phyloP scores from a whole-genome alignment of 208 protist species.

The Crithidia thermophila region DNA sequence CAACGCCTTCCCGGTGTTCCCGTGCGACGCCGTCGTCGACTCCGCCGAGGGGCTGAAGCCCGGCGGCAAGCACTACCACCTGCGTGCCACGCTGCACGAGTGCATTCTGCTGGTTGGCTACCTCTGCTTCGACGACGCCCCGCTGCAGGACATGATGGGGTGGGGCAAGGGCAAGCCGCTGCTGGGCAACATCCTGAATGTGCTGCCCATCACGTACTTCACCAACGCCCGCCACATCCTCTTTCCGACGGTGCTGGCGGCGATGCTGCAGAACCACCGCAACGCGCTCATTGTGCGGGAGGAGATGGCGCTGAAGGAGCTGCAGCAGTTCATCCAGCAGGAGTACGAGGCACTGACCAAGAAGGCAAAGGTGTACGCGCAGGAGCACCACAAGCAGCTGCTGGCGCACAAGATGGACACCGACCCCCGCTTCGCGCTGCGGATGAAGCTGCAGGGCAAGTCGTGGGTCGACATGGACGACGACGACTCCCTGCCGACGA shows the following conservation, averaged over 20 bases:
- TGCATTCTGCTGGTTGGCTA: conserved; percentile 82
- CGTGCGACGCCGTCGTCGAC: conserved; percentile 7
- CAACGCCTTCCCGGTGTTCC: conserved; percentile 41
- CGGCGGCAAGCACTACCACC: conserved; percentile 35
- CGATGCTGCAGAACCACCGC: conserved; percentile 50
- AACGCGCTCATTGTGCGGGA: conserved; percentile 62
- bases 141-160: conserved; percentile 79
- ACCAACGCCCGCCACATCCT: conserved; percentile 81
- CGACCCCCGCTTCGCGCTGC: conserved; percentile 32
- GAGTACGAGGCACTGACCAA: conserved; percentile 77
- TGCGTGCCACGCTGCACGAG: conserved; percentile 84
- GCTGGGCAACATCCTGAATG: conserved; percentile 58
- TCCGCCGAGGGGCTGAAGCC: conserved; percentile 23
- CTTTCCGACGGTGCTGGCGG: conserved; percentile 73
- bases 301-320: conserved; percentile 71
- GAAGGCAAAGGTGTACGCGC: conserved; percentile 68
- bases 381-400: conserved; percentile 58
- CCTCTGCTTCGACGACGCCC: conserved; percentile 72
- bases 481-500: conserved; percentile 27
- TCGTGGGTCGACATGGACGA: conserved; percentile 57
- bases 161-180: conserved; percentile 80
- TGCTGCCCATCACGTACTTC: conserved; percentile 85
- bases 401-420: conserved; percentile 42
- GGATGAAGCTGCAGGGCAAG: conserved; percentile 38
- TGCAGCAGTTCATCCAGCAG: conserved; percentile 63